phyloP scores from a whole-genome alignment of 805 yeast genomes.

The Pichia kluyveri region DNA sequence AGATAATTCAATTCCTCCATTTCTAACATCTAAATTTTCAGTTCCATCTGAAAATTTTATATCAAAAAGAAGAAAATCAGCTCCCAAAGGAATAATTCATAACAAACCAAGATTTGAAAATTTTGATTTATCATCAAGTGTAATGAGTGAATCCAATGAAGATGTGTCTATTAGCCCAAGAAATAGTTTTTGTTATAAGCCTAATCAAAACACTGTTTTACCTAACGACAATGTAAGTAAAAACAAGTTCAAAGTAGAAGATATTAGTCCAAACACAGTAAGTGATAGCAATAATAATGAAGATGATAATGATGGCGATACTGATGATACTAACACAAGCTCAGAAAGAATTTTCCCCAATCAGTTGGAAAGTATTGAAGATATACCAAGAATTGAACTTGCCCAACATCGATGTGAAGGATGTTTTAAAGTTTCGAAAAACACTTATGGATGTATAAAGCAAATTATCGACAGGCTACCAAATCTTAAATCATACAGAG shows the following conservation, averaged over 20 bases:
- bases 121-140: too few species aligned
- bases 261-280: background rate
- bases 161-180: background rate
- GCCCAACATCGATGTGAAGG: slow-evolving; percentile 1
- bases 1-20: background rate
- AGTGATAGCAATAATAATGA: background rate
- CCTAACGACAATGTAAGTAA: background rate
- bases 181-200: background rate
- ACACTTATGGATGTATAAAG: slow-evolving; percentile 5
- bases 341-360: background rate
- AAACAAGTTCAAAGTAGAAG: background rate
- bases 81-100: background rate
- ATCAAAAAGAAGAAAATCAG: background rate
- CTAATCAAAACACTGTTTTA: background rate
- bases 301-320: background rate
- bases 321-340: background rate
- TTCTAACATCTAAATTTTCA: background rate
- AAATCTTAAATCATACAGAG: slow-evolving; percentile 1
- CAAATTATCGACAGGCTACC: slow-evolving; percentile 3
- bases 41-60: background rate
- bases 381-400: slow-evolving; percentile 1
- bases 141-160: too few species aligned
- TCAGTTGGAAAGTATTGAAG: background rate
- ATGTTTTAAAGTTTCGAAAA: slow-evolving; percentile 3
- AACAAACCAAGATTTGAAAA: too few species aligned